Conservation (phyloP, 208 protist genomes). For the Trypanosoma platydactyli region DNA sequence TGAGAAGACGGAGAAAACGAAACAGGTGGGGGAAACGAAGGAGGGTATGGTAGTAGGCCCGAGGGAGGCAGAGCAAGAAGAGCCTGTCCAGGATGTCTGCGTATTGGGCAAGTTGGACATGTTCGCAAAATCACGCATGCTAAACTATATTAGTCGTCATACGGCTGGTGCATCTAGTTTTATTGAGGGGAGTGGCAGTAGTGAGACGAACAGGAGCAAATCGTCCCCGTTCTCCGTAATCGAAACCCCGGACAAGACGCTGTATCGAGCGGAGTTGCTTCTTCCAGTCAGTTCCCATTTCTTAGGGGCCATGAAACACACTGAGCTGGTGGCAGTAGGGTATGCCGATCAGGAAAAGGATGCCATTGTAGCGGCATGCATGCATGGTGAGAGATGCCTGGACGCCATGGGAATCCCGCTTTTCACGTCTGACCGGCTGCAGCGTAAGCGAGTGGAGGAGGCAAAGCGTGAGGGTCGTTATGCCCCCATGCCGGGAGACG, state of each 20-base stretch:
- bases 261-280: constrained; percentile 20
- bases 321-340: constrained; percentile 34
- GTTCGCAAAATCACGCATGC: constrained; percentile 34
- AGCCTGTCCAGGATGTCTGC: constrained; percentile 16
- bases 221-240: constrained; percentile 25
- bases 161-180: background rate
- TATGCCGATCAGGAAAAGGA: constrained; percentile 32
- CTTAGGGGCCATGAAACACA: constrained; percentile 30
- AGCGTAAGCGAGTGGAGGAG: constrained; percentile 36
- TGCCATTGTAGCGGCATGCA: constrained; percentile 40
- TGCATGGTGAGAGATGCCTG: constrained; percentile 56
- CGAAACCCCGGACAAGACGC: constrained; percentile 4
- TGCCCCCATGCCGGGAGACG: constrained; percentile 43
- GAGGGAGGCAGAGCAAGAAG: background rate
- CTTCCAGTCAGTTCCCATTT: constrained; percentile 48
- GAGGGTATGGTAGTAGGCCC: constrained; percentile 15
- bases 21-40: background rate
- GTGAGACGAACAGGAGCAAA: background rate
- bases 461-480: constrained; percentile 46
- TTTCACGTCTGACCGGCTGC: constrained; percentile 37
- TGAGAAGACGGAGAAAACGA: background rate
- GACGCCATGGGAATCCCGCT: constrained; percentile 45
- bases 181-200: too few relatives aligned
- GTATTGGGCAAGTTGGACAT: constrained; percentile 21
- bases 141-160: constrained; percentile 34